Evolutionary conservation across 2,329 filamentous ascomycete species (phyloP).

Genomic region (Penicillium rolfsii): DNA sequence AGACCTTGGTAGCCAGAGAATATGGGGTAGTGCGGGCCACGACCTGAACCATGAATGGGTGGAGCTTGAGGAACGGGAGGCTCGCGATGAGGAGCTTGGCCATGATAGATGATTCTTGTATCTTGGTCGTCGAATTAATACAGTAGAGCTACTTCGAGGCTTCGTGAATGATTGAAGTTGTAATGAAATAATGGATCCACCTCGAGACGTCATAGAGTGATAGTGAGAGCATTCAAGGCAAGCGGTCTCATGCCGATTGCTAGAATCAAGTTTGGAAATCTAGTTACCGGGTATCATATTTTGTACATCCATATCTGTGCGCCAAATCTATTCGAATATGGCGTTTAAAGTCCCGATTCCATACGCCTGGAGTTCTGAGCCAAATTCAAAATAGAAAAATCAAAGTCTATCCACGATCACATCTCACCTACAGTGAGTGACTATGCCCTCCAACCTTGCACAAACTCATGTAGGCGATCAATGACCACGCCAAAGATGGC

Average conservation of each 20-base stretch:
- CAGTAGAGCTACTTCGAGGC: not conserved
- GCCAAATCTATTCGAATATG: slow-evolving; percentile 7
- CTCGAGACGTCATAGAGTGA: not conserved
- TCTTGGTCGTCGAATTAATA: not conserved
- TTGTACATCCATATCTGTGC: slow-evolving; percentile 12
- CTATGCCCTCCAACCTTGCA: slow-evolving; percentile 83
- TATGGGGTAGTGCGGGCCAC: slow-evolving; percentile 9
- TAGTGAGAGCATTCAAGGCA: not conserved
- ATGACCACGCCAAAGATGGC: slow-evolving; percentile 92
- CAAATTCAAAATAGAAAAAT: not conserved
- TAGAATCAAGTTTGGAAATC: not conserved
- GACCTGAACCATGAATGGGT: slow-evolving; percentile 28
- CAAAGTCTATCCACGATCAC: not conserved
- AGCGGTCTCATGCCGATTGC: not conserved
- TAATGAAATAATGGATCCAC: not conserved
- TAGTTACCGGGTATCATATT: slow-evolving; percentile 17
- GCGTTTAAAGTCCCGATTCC: not conserved
- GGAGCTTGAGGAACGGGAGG: slow-evolving; percentile 24
- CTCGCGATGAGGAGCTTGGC: slow-evolving; percentile 29
- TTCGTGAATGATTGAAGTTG: not conserved
- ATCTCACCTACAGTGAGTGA: not conserved
- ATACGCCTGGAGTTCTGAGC: not conserved
- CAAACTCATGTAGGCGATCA: slow-evolving; percentile 89
- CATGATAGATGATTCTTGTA: slow-evolving; percentile 3
- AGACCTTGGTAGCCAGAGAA: slow-evolving; percentile 13